Conservation (phyloP, 139 green algal genomes). For the Volvox africanus region DNA sequence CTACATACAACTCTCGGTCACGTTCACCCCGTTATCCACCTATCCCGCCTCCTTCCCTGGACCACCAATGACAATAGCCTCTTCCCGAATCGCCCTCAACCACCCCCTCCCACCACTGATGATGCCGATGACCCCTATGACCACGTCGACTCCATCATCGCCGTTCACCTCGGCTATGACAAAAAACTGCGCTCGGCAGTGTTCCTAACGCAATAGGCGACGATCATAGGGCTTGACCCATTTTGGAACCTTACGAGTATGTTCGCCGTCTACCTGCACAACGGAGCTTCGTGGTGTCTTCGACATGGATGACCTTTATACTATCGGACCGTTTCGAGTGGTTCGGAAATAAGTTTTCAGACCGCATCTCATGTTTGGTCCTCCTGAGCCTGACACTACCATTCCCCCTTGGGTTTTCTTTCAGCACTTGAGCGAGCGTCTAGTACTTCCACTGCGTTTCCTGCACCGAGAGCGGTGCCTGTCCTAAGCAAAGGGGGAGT, state of each 20-base stretch:
- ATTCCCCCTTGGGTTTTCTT: too few species aligned
- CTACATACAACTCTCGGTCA: slow-evolving; percentile 7
- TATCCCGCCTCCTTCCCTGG: slow-evolving; percentile 45
- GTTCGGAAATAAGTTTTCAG: neutral
- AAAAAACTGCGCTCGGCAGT: neutral
- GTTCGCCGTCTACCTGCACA: neutral
- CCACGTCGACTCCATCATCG: neutral
- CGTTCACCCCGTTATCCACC: slow-evolving; percentile 45
- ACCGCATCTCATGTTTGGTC: neutral
- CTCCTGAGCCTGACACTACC: neutral
- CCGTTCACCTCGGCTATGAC: neutral
- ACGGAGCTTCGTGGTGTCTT: too few species aligned
- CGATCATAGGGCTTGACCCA: too few species aligned
- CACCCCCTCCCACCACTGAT: neutral
- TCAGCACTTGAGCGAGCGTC: too few species aligned
- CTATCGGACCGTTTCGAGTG: neutral
- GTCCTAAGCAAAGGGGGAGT: too few species aligned
- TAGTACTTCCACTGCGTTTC: too few species aligned
- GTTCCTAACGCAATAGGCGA: neutral
- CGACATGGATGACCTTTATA: neutral
- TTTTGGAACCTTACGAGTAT: neutral
- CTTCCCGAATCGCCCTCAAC: slow-evolving; percentile 13
- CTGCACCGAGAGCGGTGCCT: too few species aligned
- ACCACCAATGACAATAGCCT: neutral
- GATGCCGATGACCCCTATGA: neutral